Conservation (phyloP, 495 filamentous ascomycete genomes). For the Talaromyces nanjingensis region DNA sequence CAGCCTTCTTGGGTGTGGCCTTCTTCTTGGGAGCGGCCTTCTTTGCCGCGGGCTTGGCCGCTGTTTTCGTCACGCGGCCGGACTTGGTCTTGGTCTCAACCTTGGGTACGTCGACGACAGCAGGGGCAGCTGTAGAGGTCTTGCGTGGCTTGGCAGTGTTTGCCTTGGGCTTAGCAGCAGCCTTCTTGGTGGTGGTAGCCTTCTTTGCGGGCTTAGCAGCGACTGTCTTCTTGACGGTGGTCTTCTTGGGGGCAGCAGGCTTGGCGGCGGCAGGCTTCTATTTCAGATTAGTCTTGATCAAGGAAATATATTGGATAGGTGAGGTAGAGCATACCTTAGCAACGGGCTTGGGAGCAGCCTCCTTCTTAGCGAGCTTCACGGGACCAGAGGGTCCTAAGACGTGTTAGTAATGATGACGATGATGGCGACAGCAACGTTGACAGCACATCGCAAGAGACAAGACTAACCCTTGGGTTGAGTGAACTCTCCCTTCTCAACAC, state of each 20-base stretch:
- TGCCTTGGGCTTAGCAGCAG: slow-evolving; percentile 37
- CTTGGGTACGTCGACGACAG: slow-evolving; percentile 67
- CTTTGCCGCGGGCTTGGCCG: slow-evolving; percentile 56
- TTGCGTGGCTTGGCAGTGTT: slow-evolving; percentile 52
- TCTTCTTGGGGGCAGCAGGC: slow-evolving; percentile 42
- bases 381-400: slow-evolving; percentile 76
- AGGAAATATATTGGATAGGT: too few relatives aligned
- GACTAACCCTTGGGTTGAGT: slow-evolving; percentile 89
- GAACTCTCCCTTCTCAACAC: slow-evolving; percentile 86
- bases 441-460: background rate
- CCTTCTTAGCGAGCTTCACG: slow-evolving; percentile 95
- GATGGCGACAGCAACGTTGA: slow-evolving; percentile 1
- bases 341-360: slow-evolving; percentile 45
- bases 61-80: slow-evolving; percentile 78
- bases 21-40: slow-evolving; percentile 24
- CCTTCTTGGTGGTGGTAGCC: slow-evolving; percentile 24
- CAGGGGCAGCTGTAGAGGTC: slow-evolving; percentile 44
- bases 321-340: slow-evolving; percentile 18
- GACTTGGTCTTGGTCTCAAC: slow-evolving; percentile 83
- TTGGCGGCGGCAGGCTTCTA: slow-evolving; percentile 28
- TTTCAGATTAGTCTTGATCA: background rate
- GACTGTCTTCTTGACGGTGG: slow-evolving; percentile 27
- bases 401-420: slow-evolving; percentile 30
- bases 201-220: slow-evolving; percentile 19
- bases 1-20: slow-evolving; percentile 18